Conservation (phyloP, 1,284 basidiomycete species). For the Ganoderma multipileum region DNA sequence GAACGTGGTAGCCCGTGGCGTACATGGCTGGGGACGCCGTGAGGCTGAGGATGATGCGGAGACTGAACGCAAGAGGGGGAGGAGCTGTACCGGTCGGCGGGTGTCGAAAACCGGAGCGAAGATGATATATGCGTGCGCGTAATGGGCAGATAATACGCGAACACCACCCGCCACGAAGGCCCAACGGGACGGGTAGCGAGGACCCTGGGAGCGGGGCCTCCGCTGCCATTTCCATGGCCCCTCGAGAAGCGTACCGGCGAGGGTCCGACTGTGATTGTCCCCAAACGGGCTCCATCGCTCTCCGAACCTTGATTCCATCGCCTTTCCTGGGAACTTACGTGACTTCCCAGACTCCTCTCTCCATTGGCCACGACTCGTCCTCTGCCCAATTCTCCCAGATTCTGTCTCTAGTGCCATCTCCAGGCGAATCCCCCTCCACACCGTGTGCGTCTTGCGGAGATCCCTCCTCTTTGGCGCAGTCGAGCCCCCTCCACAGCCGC, state of each 20-base stretch:
- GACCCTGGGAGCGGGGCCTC: not conserved
- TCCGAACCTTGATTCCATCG: not conserved
- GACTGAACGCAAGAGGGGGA: slow-evolving; percentile 28
- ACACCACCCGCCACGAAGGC: not conserved
- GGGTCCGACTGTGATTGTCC: slow-evolving; percentile 7
- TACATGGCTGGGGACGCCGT: slow-evolving; percentile 25
- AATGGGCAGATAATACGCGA: not conserved
- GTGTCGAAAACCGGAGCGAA: slow-evolving; percentile 25
- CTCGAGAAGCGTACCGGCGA: slow-evolving; percentile 2
- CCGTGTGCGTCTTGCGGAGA: slow-evolving; percentile 4
- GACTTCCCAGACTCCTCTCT: not conserved
- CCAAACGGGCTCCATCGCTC: not conserved
- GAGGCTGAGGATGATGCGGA: slow-evolving; percentile 28
- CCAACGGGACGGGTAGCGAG: not conserved
- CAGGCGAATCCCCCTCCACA: not conserved
- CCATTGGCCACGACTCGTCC: not conserved
- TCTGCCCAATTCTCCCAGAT: not conserved
- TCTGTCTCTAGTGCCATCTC: not conserved
- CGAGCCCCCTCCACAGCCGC: slow-evolving; percentile 5
- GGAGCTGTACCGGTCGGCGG: slow-evolving; percentile 19
- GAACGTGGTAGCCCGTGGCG: slow-evolving; percentile 23
- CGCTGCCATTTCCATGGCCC: not conserved
- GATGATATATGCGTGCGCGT: slow-evolving; percentile 22
- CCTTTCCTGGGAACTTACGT: not conserved
- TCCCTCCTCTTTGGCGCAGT: slow-evolving; percentile 12